Evolutionary conservation across 345 rosid genomes (phyloP).

Genomic region (Clausena lansium): DNA sequence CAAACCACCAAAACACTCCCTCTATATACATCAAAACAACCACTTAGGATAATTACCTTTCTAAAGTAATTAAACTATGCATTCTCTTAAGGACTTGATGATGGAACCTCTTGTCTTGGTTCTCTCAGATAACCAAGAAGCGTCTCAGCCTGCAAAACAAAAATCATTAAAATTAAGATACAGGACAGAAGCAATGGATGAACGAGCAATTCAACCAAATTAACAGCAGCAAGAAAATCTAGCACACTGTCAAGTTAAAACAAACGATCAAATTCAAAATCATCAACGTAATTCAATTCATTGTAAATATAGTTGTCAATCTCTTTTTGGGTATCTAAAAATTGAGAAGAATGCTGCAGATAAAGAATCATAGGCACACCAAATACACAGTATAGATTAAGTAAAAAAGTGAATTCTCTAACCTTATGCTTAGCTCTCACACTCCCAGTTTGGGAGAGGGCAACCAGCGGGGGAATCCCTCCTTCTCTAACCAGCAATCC

Average conservation of each 20-base stretch:
- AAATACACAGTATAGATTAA: not conserved
- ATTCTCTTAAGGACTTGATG: slow-evolving; percentile 47
- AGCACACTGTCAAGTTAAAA: too few species aligned
- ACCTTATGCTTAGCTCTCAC: slow-evolving; percentile 85
- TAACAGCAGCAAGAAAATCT: not conserved
- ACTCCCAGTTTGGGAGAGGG: slow-evolving; percentile 79
- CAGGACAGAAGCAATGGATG: not conserved
- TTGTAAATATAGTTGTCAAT: not conserved
- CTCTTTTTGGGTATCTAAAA: too few species aligned
- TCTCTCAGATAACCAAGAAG: slow-evolving; percentile 75
- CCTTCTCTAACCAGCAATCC: slow-evolving; percentile 96
- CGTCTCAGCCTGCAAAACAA: slow-evolving; percentile 74
- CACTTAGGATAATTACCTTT: slow-evolving; percentile 25
- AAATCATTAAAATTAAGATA: not conserved
- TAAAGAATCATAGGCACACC: not conserved
- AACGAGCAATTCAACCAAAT: not conserved
- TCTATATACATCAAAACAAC: slow-evolving; percentile 44
- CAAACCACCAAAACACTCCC: slow-evolving; percentile 43
- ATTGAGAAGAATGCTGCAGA: not conserved
- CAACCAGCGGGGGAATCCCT: slow-evolving; percentile 95
- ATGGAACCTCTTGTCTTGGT: slow-evolving; percentile 59
- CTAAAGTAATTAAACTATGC: slow-evolving; percentile 5
- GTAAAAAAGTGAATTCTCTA: not conserved
- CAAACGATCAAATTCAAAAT: too few species aligned
- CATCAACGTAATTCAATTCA: not conserved